These are phyloP conservation scores for Daucus carota DNA, from an alignment of 129 eudicot species.

Conservation along the genomic window DNA sequence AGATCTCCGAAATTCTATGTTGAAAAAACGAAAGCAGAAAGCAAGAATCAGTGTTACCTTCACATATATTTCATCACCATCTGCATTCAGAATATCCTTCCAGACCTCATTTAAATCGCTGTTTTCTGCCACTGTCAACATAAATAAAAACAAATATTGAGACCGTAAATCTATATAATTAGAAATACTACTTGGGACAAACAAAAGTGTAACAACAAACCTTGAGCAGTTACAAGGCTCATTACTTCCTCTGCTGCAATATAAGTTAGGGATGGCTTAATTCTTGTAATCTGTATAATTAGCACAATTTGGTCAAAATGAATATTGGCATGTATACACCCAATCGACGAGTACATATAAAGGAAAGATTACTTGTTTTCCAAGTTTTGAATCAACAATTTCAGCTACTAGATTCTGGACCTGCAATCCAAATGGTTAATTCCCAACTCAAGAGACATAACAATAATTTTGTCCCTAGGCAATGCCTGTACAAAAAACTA, in stretches of 20 bases:
- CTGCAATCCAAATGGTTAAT: slow-evolving; percentile 29
- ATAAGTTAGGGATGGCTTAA: slow-evolving; percentile 80
- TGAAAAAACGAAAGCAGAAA: not conserved
- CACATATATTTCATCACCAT: slow-evolving; percentile 96
- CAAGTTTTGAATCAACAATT: slow-evolving; percentile 87
- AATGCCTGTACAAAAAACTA: not conserved
- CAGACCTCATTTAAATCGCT: slow-evolving; percentile 84
- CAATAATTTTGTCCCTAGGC: not conserved
- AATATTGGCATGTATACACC: not conserved
- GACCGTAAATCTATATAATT: not conserved
- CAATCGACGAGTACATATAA: not conserved
- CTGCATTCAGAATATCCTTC: slow-evolving; percentile 91
- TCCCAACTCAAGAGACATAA: not conserved
- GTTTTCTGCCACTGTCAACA: slow-evolving; percentile 75
- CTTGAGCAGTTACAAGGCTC: slow-evolving; percentile 99
- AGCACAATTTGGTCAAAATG: not conserved
- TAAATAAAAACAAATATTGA: slow-evolving; percentile 4
- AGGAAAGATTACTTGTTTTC: slow-evolving; percentile 69
- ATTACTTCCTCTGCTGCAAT: slow-evolving; percentile 96
- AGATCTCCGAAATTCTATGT: not conserved
- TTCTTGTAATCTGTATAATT: slow-evolving; percentile 61
- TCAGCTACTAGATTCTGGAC: slow-evolving; percentile 97
- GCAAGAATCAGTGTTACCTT: slow-evolving; percentile 38
- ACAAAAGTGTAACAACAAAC: slow-evolving; percentile 25
- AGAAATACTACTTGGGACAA: not conserved